Evolutionary conservation across 768 basidiomycete species (phyloP).

Genomic region (Lenzites betulinus): DNA sequence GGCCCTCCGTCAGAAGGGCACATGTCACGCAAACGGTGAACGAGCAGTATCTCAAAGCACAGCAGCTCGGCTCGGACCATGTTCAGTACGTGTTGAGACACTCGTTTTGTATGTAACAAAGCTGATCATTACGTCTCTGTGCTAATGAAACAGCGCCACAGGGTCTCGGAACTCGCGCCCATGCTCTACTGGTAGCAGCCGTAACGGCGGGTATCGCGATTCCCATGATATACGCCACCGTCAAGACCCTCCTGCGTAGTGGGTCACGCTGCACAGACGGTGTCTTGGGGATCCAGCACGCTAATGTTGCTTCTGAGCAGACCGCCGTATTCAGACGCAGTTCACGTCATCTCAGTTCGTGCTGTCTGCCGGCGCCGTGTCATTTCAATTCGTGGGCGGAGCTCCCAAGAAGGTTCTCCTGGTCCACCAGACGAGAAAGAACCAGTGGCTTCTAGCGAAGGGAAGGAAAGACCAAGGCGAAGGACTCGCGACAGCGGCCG

Average conservation of each 20-base stretch:
- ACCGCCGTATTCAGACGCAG: constrained; percentile 4
- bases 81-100: too few species aligned
- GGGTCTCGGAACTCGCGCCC: too few species aligned
- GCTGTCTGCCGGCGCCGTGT: constrained; percentile 16
- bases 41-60: too few species aligned
- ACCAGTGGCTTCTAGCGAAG: constrained; percentile 34
- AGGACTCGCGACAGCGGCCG: constrained; percentile 28
- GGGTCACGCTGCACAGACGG: not conserved
- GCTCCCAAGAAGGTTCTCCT: constrained; percentile 11
- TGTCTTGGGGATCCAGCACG: not conserved
- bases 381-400: constrained; percentile 14
- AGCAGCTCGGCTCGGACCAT: too few species aligned
- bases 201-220: not conserved
- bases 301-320: not conserved
- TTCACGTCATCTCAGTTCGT: constrained; percentile 13
- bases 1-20: too few species aligned
- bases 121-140: too few species aligned
- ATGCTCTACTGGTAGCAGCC: not conserved
- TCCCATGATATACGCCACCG: not conserved
- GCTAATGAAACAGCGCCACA: too few species aligned
- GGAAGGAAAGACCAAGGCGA: constrained; percentile 33
- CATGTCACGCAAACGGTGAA: too few species aligned
- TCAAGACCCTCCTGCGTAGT: not conserved
- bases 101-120: too few species aligned
- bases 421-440: constrained; percentile 25